Base-by-base conservation (phyloP, 768 basidiomycete species). In the Galerina sulciceps region DNA sequence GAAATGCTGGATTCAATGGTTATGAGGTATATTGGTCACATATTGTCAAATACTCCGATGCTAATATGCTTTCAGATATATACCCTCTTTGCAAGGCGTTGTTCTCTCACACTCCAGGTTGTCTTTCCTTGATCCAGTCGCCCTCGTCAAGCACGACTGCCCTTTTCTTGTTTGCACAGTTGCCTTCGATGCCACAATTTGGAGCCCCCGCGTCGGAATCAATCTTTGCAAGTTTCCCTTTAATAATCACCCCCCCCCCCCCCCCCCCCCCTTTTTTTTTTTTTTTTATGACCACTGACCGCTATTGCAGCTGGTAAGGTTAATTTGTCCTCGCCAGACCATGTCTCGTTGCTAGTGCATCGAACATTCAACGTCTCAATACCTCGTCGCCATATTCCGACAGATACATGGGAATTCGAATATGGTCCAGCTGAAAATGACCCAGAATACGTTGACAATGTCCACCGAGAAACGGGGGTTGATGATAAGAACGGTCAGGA, bases 331-430 rank as follows among this genome's bases (percentile, higher is more conserved):
- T 96, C 95, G 2, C 94, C 94, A 1, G 94, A 96, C 68, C 96
- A 98, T 66, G 80, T 97, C 53, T 93, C 94, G 1, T 79, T 98
- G 14, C 90, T 98, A 35, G 81, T 95, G 3, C 92, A 95, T 65
- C 86, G 87, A 22, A 97, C 93, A 6, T 98, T 97, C 80, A 98
- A 98, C 72, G 90, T 92, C 15, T 96, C 96, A 17, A 95, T 98
- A 73, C 95, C 96, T 2, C 85, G 91, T 55, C 86, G 92, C 68
- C 94, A 97, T 71, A 94, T 98, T 63, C 92, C 93, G 2, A 79
- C 76, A 23, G 87, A 90, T 34, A 73, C 82, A 58, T 96, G 92
- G 88, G 82, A 85, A 56, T 98, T 96, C 67, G 91, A 96, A 72
- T 90, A 93, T 62, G 93, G 89, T 4, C 81, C 90, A 0, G 85